These are phyloP conservation scores for Xylaria intraflava DNA, from an alignment of 495 filamentous ascomycete species.

Conservation along the genomic window DNA sequence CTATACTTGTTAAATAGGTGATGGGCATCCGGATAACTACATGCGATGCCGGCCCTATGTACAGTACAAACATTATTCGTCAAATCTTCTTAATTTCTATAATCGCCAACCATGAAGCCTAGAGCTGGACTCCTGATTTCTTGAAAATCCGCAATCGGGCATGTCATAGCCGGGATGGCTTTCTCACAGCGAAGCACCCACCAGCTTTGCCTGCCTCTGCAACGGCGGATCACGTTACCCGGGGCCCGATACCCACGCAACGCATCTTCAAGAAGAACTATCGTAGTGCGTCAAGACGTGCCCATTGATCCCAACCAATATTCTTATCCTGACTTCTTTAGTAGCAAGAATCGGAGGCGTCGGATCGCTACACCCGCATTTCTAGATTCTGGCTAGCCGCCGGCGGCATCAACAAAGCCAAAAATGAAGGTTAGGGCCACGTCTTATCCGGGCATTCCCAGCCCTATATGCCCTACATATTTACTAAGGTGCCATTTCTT, in stretches of 20 bases:
- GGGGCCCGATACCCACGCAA: background rate
- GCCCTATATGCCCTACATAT: background rate
- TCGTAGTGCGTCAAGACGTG: constrained; percentile 10
- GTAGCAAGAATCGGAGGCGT: background rate
- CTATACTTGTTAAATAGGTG: too few species aligned
- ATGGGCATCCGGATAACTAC: too few species aligned
- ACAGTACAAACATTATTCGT: too few species aligned
- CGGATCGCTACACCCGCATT: constrained; percentile 39
- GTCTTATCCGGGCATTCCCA: background rate
- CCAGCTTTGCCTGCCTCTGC: constrained; percentile 1
- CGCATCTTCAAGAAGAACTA: background rate
- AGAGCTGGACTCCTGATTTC: background rate
- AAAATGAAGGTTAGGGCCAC: constrained; percentile 42
- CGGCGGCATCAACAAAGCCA: constrained; percentile 57
- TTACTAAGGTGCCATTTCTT: constrained; percentile 22
- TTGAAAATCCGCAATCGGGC: background rate
- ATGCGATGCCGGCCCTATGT: too few species aligned
- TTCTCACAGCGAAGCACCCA: constrained; percentile 12
- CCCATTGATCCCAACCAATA: background rate
- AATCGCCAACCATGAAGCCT: background rate
- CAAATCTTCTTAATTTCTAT: background rate
- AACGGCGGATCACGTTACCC: background rate
- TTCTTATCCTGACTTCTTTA: background rate
- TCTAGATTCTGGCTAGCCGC: constrained; percentile 74
- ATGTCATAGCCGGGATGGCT: constrained; percentile 20